Conservation (phyloP, 169 alveolate species). For the Haemoproteus tartakovskyi region DNA sequence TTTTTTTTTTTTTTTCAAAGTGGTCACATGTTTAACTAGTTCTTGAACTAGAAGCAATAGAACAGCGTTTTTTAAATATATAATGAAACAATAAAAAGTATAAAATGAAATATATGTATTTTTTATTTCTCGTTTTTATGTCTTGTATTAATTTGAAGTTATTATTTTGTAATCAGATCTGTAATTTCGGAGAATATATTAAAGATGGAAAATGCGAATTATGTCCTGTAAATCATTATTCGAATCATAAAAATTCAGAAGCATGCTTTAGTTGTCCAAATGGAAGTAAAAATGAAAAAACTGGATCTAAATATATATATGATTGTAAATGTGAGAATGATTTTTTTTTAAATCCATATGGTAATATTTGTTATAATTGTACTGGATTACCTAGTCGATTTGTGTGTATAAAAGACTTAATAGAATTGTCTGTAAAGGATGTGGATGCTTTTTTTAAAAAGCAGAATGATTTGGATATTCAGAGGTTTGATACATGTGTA, state of each 20-base stretch:
- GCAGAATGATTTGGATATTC: neutral
- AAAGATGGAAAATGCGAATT: slow-evolving; percentile 28
- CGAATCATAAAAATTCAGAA: slow-evolving; percentile 51
- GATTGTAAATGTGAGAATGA: slow-evolving; percentile 30
- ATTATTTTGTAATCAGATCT: slow-evolving; percentile 7
- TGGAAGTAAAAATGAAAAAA: slow-evolving; percentile 25
- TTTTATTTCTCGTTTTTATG: neutral
- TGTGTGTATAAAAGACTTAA: slow-evolving; percentile 20
- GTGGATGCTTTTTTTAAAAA: slow-evolving; percentile 15
- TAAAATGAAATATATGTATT: too few relatives aligned
- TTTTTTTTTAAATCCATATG: slow-evolving; percentile 35
- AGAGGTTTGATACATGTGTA: neutral
- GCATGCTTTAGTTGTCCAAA: slow-evolving; percentile 60
- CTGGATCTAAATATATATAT: slow-evolving; percentile 26
- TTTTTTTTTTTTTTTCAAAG: too few relatives aligned
- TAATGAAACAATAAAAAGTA: too few relatives aligned
- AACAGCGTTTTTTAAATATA: too few relatives aligned
- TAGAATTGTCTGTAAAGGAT: slow-evolving; percentile 34
- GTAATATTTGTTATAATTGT: slow-evolving; percentile 56
- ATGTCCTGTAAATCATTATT: slow-evolving; percentile 29
- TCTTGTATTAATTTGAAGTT: neutral
- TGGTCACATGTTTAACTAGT: too few relatives aligned
- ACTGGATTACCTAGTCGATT: slow-evolving; percentile 9
- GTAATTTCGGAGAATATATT: slow-evolving; percentile 55
- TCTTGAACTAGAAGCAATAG: too few relatives aligned